Evolutionary conservation across 2,329 filamentous ascomycete species (phyloP).

Genomic region (Calonectria leucothoes): DNA sequence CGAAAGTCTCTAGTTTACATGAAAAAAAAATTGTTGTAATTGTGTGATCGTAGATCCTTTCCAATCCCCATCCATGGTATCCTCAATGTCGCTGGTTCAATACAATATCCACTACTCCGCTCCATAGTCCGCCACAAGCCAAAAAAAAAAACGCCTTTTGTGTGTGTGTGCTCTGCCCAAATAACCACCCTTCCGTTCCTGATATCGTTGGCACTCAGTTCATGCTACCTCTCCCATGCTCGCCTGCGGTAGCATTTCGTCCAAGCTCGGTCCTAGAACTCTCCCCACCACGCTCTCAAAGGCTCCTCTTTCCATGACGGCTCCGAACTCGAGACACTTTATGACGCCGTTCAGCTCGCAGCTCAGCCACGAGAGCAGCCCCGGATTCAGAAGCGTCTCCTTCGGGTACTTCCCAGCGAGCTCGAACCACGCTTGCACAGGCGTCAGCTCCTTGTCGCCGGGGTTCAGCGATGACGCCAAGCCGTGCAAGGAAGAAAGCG

Average conservation of each 20-base stretch:
- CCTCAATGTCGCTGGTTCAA: not conserved
- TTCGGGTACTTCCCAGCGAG: constrained; percentile 55
- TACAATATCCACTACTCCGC: constrained; percentile 1
- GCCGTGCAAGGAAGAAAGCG: constrained; percentile 56
- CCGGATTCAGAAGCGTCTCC: constrained; percentile 49
- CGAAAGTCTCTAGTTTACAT: not conserved
- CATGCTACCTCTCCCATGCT: not conserved
- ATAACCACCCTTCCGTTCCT: not conserved
- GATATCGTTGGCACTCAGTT: not conserved
- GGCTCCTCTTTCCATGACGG: constrained; percentile 56
- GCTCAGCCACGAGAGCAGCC: constrained; percentile 52
- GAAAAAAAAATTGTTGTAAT: not conserved
- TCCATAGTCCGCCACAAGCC: not conserved
- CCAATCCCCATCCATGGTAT: not conserved
- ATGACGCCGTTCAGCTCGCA: constrained; percentile 56
- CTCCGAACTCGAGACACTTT: constrained; percentile 60
- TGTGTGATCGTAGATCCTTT: not conserved
- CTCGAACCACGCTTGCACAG: constrained; percentile 68
- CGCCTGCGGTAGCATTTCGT: constrained; percentile 25
- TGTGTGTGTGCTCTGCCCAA: not conserved
- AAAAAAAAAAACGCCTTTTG: constrained; percentile 6
- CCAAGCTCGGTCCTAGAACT: constrained; percentile 49
- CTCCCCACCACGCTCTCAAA: constrained; percentile 60
- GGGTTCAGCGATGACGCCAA: constrained; percentile 59
- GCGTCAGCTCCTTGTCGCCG: constrained; percentile 57